Conservation (phyloP, 495 filamentous ascomycete genomes). For the Astrothelium subdiscretum region DNA sequence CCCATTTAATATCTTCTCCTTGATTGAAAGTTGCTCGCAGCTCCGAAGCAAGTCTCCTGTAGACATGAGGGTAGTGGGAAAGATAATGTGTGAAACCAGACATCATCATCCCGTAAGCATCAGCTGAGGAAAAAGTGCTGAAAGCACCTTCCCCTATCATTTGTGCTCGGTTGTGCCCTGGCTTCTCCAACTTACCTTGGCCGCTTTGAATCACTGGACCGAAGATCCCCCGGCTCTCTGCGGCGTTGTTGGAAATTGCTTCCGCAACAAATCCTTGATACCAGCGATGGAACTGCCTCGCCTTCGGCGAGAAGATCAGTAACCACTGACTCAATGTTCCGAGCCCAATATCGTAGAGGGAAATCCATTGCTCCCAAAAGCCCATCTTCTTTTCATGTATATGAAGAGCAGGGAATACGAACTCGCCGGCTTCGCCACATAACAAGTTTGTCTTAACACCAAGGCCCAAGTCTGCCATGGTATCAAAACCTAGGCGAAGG, state of each 20-base stretch:
- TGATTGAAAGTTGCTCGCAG: conserved; percentile 6
- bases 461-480: conserved; percentile 8
- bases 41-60: conserved; percentile 5
- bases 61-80: conserved; percentile 4
- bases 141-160: conserved; percentile 10
- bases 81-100: conserved; percentile 10
- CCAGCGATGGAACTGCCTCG: conserved; percentile 4
- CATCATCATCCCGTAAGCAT: conserved; percentile 9
- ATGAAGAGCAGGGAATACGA: conserved; percentile 9
- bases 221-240: conserved; percentile 3
- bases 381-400: conserved; percentile 13
- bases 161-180: conserved; percentile 1
- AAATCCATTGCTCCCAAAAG: conserved; percentile 7
- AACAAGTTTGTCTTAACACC: conserved; percentile 6
- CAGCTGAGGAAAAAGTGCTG: conserved; percentile 9
- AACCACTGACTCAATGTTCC: conserved; percentile 3
- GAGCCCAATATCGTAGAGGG: conserved; percentile 6
- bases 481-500: conserved; percentile 5
- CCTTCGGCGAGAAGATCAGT: conserved; percentile 2
- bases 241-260: conserved; percentile 5
- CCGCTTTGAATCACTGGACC: conserved; percentile 8
- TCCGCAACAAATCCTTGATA: neutral
- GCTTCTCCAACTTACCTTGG: conserved; percentile 3
- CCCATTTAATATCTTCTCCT: conserved; percentile 5
- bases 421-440: conserved; percentile 3